Base-by-base conservation (phyloP, 2,329 filamentous ascomycete species). In the Aspergillus pseudoviridinutans region DNA sequence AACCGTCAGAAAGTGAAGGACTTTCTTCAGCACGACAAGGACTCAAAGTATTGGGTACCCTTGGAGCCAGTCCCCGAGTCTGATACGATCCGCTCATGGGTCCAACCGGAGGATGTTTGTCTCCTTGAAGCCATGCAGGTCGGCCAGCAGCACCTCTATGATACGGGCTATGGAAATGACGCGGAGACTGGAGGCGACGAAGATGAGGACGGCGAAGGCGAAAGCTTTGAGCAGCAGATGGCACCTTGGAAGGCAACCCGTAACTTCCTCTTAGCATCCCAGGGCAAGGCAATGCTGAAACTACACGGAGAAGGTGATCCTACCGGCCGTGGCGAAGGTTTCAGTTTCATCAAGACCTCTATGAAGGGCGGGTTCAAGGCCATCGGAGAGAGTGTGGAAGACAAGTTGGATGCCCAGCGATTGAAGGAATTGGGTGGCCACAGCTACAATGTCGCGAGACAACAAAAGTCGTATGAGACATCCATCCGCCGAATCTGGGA, bases 281-380 rank as follows among this genome's bases (percentile, higher is more conserved):
- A 92, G 59, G 91, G 92, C 58, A 99, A 99, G 72, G 94, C 94
- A 3, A 99, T 99, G 94, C 83, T 99, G 49, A 89, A 92, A 65
- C 83, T 99, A 12, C 92, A 97, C 66, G 94, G 94, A 22, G 91
- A 95, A 63, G 94, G 94, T 56, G 94, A 99, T 70, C 94, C 94
- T 3, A 96, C 93, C 0, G 92, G 92, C 25, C 89, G 92, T 67
- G 94, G 94, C 1, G 87, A 97, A 58, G 94, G 91, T 2, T 96
- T 97, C 79, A 97, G 91, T 71, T 97, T 99, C 74, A 92, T 99
- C 73, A 92, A 94, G 70, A 97, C 92, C 0, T 96, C 91, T 1
- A 99, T 99, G 94, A 99, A 99, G 76, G 94, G 94, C 60, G 94
- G 94, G 0, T 99, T 97, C 74, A 91, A 92, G 69, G 89, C 92